phyloP scores from a whole-genome alignment of 345 rosid genomes.

The Salix exigua region DNA sequence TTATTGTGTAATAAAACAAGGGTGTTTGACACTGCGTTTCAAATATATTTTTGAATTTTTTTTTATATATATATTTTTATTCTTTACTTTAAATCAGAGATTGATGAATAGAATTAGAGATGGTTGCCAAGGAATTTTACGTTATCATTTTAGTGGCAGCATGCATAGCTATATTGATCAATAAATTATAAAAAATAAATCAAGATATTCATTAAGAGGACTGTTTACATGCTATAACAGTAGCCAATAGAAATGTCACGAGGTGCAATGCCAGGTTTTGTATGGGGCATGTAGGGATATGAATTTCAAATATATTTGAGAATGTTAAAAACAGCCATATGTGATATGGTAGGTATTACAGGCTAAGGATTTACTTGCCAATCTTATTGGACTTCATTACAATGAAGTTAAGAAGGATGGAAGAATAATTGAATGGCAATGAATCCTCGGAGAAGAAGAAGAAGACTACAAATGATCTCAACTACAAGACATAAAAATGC shows the following conservation, averaged over 20 bases:
- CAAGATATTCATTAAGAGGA: neutral
- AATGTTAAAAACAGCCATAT: rapidly evolving
- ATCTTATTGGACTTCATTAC: neutral
- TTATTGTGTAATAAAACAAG: rapidly evolving
- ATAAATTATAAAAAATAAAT: neutral
- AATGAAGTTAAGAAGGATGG: too few species aligned
- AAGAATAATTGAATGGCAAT: neutral
- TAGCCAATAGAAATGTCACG: neutral
- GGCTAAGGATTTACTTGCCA: neutral
- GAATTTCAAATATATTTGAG: neutral
- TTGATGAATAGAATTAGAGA: neutral
- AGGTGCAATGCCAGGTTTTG: neutral
- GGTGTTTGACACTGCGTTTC: too few species aligned
- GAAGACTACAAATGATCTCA: too few species aligned
- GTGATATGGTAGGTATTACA: neutral
- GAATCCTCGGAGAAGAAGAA: neutral
- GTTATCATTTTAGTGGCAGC: neutral
- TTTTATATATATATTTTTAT: too few species aligned
- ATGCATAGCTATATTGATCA: neutral
- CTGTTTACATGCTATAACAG: neutral
- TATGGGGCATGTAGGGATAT: neutral
- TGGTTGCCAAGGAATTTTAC: rapidly evolving
- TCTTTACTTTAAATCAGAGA: too few species aligned
- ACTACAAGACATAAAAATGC: too few species aligned
- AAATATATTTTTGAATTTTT: too few species aligned